A percentile compares a stretch with the other conserved stretches of the same genome.
These are phyloP conservation scores for Aspergillus sclerotioniger DNA, from an alignment of 495 filamentous ascomycete species.

Conservation along the genomic window DNA sequence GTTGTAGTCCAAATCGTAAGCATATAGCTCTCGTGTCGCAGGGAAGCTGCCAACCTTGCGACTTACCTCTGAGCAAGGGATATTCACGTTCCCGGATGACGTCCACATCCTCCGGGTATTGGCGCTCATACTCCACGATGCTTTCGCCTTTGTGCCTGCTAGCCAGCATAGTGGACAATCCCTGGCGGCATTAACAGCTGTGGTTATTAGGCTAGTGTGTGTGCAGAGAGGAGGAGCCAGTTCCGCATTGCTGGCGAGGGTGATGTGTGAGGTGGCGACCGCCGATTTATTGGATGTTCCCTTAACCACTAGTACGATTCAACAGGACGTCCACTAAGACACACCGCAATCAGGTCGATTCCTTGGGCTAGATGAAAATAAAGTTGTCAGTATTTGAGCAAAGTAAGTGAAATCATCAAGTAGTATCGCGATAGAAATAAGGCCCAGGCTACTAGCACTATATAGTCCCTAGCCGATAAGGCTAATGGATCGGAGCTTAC, in stretches of 20 bases:
- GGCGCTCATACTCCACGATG: constrained; percentile 20
- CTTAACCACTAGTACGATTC: background rate
- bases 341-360: background rate
- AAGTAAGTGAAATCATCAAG: no score
- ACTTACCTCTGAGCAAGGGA: constrained; percentile 76
- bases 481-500: constrained; percentile 14
- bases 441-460: background rate
- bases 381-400: background rate
- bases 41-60: background rate
- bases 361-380: background rate
- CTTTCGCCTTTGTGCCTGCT: background rate
- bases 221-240: background rate
- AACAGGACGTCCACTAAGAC: background rate
- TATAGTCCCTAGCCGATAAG: constrained; percentile 3
- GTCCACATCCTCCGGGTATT: constrained; percentile 69
- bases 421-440: background rate
- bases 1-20: background rate
- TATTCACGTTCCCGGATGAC: constrained; percentile 69
- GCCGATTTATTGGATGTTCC: background rate
- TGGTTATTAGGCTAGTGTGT: background rate
- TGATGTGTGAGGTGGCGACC: background rate
- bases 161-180: constrained; percentile 13
- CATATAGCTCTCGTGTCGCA: background rate
- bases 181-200: background rate
- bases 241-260: background rate